Percentiles rank a stretch among this genome's conserved stretches.
These are phyloP conservation scores for Earliella scabrosa DNA, from an alignment of 1,284 basidiomycete genomes.

Conservation along the genomic window DNA sequence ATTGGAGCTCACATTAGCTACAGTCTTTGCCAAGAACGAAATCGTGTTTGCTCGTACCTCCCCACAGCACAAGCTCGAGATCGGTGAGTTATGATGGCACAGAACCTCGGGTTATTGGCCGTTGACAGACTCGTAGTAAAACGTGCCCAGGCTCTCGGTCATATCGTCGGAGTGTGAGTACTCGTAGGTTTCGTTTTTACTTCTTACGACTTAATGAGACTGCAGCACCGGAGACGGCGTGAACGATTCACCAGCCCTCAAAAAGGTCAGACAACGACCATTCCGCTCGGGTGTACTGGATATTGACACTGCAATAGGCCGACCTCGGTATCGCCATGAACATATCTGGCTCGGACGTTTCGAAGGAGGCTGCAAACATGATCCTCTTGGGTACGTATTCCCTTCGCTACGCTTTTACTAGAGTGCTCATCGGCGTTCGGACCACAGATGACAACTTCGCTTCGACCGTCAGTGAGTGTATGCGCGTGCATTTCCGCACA, in stretches of 20 bases:
- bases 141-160: constrained; percentile 69
- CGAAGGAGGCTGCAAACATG: constrained; percentile 78
- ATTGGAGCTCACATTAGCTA: too few species aligned
- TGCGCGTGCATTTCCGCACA: neutral
- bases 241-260: constrained; percentile 72
- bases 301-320: constrained; percentile 39
- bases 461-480: constrained; percentile 66
- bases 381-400: constrained; percentile 56
- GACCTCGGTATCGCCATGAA: constrained; percentile 80
- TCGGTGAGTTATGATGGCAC: constrained; percentile 45
- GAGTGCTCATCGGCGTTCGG: neutral
- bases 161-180: constrained; percentile 71
- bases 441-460: constrained; percentile 69
- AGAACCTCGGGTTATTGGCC: too few species aligned
- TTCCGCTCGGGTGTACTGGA: neutral
- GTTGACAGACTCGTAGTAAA: constrained; percentile 48
- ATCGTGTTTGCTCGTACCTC: constrained; percentile 76
- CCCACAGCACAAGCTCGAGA: constrained; percentile 74
- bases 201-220: too few species aligned
- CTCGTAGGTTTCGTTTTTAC: too few species aligned
- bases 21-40: constrained; percentile 68
- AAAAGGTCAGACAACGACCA: constrained; percentile 44
- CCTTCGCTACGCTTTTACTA: neutral
- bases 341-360: constrained; percentile 73
- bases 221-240: constrained; percentile 64